Evolutionary conservation across 129 eudicot genomes (phyloP).

Genomic region (Lonicera japonica): DNA sequence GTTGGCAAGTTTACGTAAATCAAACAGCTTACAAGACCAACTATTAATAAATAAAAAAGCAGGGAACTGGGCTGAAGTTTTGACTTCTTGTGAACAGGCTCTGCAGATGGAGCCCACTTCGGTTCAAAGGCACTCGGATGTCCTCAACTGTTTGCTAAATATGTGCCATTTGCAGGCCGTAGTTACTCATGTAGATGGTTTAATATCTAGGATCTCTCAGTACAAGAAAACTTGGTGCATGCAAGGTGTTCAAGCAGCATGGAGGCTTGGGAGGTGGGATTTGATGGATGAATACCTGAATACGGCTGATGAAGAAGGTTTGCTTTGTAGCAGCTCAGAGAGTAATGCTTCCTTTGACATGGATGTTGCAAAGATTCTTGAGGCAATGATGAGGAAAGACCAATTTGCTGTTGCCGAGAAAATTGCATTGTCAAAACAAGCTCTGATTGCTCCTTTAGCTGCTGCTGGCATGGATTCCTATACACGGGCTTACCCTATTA

Average conservation of each 20-base stretch:
- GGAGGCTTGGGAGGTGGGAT: slow-evolving; percentile 99
- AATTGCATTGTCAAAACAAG: slow-evolving; percentile 85
- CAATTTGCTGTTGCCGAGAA: slow-evolving; percentile 70
- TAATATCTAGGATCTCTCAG: slow-evolving; percentile 74
- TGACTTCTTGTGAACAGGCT: slow-evolving; percentile 96
- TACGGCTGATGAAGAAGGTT: slow-evolving; percentile 92
- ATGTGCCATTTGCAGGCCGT: slow-evolving; percentile 96
- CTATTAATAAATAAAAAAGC: slow-evolving; percentile 80
- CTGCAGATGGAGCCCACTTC: slow-evolving; percentile 96
- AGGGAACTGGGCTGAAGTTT: slow-evolving; percentile 99
- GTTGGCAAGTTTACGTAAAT: slow-evolving; percentile 78
- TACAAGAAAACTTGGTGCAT: slow-evolving; percentile 98
- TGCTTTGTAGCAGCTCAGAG: slow-evolving; percentile 85
- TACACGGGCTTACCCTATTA: slow-evolving; percentile 92
- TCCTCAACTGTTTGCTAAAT: slow-evolving; percentile 80
- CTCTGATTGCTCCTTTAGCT: slow-evolving; percentile 95
- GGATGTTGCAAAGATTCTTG: slow-evolving; percentile 93
- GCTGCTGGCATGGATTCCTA: slow-evolving; percentile 99
- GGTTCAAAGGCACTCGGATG: slow-evolving; percentile 95
- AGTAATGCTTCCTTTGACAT: slow-evolving; percentile 89
- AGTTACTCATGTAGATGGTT: slow-evolving; percentile 96
- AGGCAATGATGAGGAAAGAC: slow-evolving; percentile 81
- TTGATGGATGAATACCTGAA: slow-evolving; percentile 76
- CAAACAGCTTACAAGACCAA: slow-evolving; percentile 85
- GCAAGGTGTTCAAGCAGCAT: slow-evolving; percentile 99